Evolutionary conservation across 129 eudicot species (phyloP).

Genomic region (Chrysanthemum makinoi): DNA sequence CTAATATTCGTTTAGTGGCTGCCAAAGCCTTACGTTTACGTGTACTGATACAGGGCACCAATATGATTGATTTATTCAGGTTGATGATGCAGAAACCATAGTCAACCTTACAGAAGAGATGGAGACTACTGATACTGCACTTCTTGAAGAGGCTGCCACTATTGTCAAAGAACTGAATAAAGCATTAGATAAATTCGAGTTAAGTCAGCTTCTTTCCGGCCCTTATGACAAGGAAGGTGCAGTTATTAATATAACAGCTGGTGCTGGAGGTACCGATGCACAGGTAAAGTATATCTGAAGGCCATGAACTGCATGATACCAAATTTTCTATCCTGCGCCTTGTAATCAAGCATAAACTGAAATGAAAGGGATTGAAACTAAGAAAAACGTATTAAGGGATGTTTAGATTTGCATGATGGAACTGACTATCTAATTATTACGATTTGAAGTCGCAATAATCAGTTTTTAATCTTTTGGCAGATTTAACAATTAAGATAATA

Average conservation of each 20-base stretch:
- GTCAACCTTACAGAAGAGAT: slow-evolving; percentile 89
- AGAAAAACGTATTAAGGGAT: not conserved
- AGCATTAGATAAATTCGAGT: slow-evolving; percentile 78
- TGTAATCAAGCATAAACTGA: not conserved
- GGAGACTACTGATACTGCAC: slow-evolving; percentile 82
- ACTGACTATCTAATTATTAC: not conserved
- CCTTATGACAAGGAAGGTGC: slow-evolving; percentile 98
- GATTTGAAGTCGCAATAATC: not conserved
- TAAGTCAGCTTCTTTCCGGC: slow-evolving; percentile 89
- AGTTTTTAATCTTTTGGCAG: not conserved
- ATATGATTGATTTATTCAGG: slow-evolving; percentile 30
- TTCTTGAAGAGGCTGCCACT: slow-evolving; percentile 85
- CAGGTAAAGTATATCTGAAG: slow-evolving; percentile 49
- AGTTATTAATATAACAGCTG: slow-evolving; percentile 82
- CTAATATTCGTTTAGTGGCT: too few relatives aligned
- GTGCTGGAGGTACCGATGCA: slow-evolving; percentile 99
- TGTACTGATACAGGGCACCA: not conserved
- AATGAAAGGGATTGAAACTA: not conserved
- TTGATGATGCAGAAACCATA: slow-evolving; percentile 94
- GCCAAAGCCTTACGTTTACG: not conserved
- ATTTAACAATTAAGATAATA: too few relatives aligned
- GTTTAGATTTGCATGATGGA: not conserved
- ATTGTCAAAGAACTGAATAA: slow-evolving; percentile 75
- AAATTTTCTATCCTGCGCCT: not conserved
- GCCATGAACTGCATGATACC: too few relatives aligned